Evolutionary conservation across 352 stramenopile species (phyloP), one percentile per base, ranked within the genome.

Genomic region (Ophiocytium majus): DNA sequence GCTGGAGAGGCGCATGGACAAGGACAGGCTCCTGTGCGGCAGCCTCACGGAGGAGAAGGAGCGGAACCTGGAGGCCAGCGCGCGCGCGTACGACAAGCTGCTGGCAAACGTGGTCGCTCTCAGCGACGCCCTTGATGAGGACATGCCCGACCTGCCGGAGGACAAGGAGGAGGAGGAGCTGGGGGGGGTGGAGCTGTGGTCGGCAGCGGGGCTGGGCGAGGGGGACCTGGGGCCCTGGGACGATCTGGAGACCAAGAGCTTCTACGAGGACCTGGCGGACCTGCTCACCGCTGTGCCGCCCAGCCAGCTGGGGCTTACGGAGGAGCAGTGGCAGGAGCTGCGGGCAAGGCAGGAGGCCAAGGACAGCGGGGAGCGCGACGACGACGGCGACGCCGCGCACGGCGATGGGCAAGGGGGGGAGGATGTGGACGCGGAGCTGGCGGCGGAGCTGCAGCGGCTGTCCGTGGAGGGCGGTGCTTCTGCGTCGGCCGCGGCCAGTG

Each of bases 211-310:
- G 14, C 71, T 81, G 9, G 84, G 74, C 0, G 89, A 91, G 75
- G 50, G 43, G 36, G 36, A 32, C 19, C 90, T 93, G 81, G 92
- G 92, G 31, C 94, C 95, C 0, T 99, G 98, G 83, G 96, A 98
- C 84, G 95, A 98, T 84, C 95, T 98, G 88, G 95, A 98, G 79
- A 98, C 94, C 49, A 93, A 95, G 0, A 93, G 92, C 1, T 99
- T 99, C 91, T 99, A 99, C 87, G 94, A 97, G 89, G 96, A 98
- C 89, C 88, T 99, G 80, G 96, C 97, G 14, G 95, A 99, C 88
- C 90, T 99, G 36, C 90, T 98, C 9, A 94, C 96, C 63, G 93
- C 97, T 0, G 94, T 98, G 63, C 97, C 97, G 33, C 93, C 95
- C 0, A 95, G 90, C 71, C 86, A 98, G 63, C 91, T 98, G 10